These are phyloP conservation scores for Aspergillus vadensis DNA, from an alignment of 2,329 filamentous ascomycete species.

Conservation along the genomic window DNA sequence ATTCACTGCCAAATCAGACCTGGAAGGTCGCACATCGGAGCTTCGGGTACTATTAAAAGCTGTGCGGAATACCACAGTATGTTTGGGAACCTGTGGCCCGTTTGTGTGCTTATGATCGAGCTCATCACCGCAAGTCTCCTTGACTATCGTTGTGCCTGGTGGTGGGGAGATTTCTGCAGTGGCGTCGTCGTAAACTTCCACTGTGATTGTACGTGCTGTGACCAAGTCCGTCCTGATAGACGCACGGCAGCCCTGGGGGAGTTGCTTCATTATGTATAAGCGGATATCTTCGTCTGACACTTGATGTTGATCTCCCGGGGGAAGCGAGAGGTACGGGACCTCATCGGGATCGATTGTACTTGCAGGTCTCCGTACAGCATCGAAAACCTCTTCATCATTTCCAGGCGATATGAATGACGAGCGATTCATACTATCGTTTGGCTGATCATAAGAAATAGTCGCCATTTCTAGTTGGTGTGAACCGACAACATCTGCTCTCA, in stretches of 20 bases:
- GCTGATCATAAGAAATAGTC: slow-evolving; percentile 46
- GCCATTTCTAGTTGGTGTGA: slow-evolving; percentile 39
- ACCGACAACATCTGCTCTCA: slow-evolving; percentile 50
- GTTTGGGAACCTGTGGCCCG: slow-evolving; percentile 42
- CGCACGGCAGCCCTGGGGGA: slow-evolving; percentile 45
- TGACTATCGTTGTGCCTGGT: slow-evolving; percentile 49
- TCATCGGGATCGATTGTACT: slow-evolving; percentile 27
- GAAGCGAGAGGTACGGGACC: slow-evolving; percentile 33
- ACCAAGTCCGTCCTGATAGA: slow-evolving; percentile 47
- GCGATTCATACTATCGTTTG: slow-evolving; percentile 52
- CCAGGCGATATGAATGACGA: slow-evolving; percentile 52
- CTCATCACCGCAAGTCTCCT: slow-evolving; percentile 52
- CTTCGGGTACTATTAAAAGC: slow-evolving; percentile 45
- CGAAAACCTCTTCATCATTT: slow-evolving; percentile 40
- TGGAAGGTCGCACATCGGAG: slow-evolving; percentile 36
- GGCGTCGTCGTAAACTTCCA: slow-evolving; percentile 49
- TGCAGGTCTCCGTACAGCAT: slow-evolving; percentile 41
- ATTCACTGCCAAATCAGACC: slow-evolving; percentile 8
- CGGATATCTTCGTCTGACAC: slow-evolving; percentile 50
- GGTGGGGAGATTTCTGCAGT: slow-evolving; percentile 47
- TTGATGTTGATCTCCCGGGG: slow-evolving; percentile 40
- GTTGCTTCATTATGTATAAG: slow-evolving; percentile 51
- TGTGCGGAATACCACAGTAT: slow-evolving; percentile 50
- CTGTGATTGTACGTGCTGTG: slow-evolving; percentile 50
- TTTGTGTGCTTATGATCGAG: slow-evolving; percentile 34